A percentile compares a stretch with the other conserved stretches of the same genome.
Evolutionary conservation across 2,329 filamentous ascomycete genomes (phyloP).

Genomic region (Nectriaceae sp.): DNA sequence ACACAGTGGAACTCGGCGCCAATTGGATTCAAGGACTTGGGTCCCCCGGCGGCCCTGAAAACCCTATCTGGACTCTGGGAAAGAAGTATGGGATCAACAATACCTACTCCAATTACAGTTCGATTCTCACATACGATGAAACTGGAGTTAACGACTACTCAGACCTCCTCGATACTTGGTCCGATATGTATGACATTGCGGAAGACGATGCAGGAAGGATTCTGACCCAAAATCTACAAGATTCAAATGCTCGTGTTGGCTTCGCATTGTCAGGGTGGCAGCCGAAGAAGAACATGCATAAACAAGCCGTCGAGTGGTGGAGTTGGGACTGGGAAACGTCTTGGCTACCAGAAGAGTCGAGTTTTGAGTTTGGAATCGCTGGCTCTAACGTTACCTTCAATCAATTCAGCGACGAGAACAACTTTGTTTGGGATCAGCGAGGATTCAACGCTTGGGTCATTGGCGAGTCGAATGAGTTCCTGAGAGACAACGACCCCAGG

Average conservation of each 20-base stretch:
- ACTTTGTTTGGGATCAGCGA: constrained; percentile 61
- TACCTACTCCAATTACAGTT: constrained; percentile 58
- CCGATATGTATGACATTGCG: constrained; percentile 45
- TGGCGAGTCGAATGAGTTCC: constrained; percentile 58
- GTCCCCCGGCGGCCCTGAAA: constrained; percentile 41
- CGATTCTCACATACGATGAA: constrained; percentile 62
- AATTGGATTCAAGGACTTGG: constrained; percentile 55
- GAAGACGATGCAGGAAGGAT: constrained; percentile 57
- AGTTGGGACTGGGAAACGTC: constrained; percentile 60
- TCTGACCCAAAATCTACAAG: constrained; percentile 61
- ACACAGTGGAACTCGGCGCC: constrained; percentile 64
- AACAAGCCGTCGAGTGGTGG: constrained; percentile 64
- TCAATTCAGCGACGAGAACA: constrained; percentile 62
- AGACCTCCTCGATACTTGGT: constrained; percentile 51
- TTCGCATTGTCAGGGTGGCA: constrained; percentile 64
- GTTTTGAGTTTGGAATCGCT: constrained; percentile 55
- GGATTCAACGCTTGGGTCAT: constrained; percentile 62
- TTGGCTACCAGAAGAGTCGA: constrained; percentile 56
- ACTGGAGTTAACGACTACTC: constrained; percentile 54
- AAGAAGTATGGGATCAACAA: constrained; percentile 60
- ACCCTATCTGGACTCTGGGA: constrained; percentile 64
- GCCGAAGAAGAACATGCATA: constrained; percentile 53
- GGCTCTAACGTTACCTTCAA: constrained; percentile 63
- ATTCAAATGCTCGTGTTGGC: constrained; percentile 60
- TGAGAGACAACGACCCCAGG: constrained; percentile 54